Percentiles rank a stretch among this genome's conserved stretches.
These are phyloP conservation scores for Cordyceps fumosorosea DNA, from an alignment of 2,329 filamentous ascomycete species.

Conservation along the genomic window DNA sequence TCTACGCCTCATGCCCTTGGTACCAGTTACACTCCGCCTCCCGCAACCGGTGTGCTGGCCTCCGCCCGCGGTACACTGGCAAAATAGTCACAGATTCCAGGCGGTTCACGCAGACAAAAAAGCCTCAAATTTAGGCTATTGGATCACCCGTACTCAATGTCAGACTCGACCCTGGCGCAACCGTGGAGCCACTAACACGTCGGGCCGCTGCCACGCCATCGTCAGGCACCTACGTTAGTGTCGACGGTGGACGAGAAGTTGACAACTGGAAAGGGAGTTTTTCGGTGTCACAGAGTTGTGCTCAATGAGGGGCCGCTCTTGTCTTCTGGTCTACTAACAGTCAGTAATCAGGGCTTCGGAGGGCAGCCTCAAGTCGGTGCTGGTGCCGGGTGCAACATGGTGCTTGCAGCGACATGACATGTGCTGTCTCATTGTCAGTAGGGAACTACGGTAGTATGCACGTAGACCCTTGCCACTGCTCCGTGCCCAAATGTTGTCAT, in stretches of 20 bases:
- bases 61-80: background rate
- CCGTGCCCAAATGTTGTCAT: no score
- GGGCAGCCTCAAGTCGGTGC: no score
- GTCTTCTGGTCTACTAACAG: no score
- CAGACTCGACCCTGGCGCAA: background rate
- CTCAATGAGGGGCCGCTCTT: no score
- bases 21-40: background rate
- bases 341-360: no score
- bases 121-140: background rate
- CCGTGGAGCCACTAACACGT: slow-evolving; percentile 12
- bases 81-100: background rate
- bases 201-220: slow-evolving; percentile 12
- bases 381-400: no score
- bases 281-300: background rate
- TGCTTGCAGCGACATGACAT: no score
- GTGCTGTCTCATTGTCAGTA: no score
- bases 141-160: background rate
- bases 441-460: no score
- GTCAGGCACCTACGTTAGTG: slow-evolving; percentile 9
- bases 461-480: no score
- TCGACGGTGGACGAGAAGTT: background rate
- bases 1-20: background rate
- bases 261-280: background rate
- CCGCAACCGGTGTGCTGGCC: background rate
- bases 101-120: background rate